Base-by-base conservation (phyloP, 1,284 basidiomycete species). In the Melampsora larici-populina region DNA sequence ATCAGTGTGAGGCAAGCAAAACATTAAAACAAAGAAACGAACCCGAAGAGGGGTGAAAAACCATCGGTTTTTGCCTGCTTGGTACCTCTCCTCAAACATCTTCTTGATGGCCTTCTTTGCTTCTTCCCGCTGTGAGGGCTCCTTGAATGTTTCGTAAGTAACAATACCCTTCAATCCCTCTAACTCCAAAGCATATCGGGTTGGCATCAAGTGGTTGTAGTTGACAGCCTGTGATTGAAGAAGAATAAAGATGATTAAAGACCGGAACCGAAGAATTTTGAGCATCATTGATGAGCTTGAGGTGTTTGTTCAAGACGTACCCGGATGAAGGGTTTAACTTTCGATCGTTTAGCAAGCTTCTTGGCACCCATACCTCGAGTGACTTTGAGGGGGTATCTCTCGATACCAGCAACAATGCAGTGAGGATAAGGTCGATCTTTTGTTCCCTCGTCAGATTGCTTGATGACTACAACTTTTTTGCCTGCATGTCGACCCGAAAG, bases 241-340 rank as follows among this genome's bases (percentile, higher is more conserved):
- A 60, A 21, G 51, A 33, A n/a, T 60, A 36, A 40, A 60, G 21
- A 33, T 18, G 17, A 66, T n/a, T 36, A 69, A 58, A 60, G 21
- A 31, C 21, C 0, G n/a, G 29, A 65, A 79, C 31, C n/a, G 18
- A 13, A 21, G 40, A 15, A 17, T n/a, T 58, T 31, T 43, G 36
- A 62, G 33, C 0, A 13, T 43, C 2, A 78, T 36, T 21, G 58
- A 55, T 26, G 29, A 48, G 40, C 29, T 7, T 36, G n/a, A 46
- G 33, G n/a, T 60, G 11, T n/a, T 18, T 48, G 31, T 15, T 6
- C 40, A n/a, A 26, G 5, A 86, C 89, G 81, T 81, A 95, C 94
- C 90, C 97, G 97, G 88, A 97, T 94, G 86, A 97, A 97, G 82
- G 94, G 94, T 89, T 97, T 97, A 85, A 97, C 90, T 87, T 94